A percentile compares a stretch with the other conserved stretches of the same genome.
Evolutionary conservation across 768 basidiomycete species (phyloP).

Genomic region (Naganishia randhawae): DNA sequence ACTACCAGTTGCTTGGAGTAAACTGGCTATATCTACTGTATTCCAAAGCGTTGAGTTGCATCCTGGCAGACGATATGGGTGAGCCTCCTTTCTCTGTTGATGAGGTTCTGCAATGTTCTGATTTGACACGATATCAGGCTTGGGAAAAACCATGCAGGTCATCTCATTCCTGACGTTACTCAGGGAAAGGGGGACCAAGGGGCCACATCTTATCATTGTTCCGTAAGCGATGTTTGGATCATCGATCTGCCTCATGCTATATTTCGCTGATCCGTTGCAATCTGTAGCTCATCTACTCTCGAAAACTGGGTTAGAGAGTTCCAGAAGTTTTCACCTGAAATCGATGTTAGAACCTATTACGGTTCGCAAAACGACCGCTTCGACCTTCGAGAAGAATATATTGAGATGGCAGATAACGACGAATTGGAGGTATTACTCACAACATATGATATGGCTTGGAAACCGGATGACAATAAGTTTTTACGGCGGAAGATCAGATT

Average conservation of each 20-base stretch:
- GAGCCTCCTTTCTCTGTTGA: constrained; percentile 22
- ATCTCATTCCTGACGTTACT: constrained; percentile 92
- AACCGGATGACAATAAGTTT: constrained; percentile 82
- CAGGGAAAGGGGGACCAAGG: constrained; percentile 69
- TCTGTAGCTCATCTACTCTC: constrained; percentile 77
- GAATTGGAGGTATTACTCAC: constrained; percentile 89
- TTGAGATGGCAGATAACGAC: constrained; percentile 60
- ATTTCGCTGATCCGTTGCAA: constrained; percentile 17
- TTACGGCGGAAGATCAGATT: constrained; percentile 77
- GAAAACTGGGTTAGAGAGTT: constrained; percentile 99
- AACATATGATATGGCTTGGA: constrained; percentile 90
- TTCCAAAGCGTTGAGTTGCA: constrained; percentile 75
- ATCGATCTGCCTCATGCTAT: background rate
- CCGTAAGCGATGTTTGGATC: constrained; percentile 63
- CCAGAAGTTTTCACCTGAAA: constrained; percentile 76
- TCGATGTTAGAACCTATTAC: constrained; percentile 87
- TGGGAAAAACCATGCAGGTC: constrained; percentile 98
- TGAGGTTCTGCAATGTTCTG: background rate
- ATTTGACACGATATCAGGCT: constrained; percentile 58
- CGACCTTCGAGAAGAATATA: constrained; percentile 66
- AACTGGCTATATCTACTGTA: constrained; percentile 94
- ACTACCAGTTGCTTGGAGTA: constrained; percentile 93
- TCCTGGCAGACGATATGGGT: constrained; percentile 99
- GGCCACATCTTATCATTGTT: constrained; percentile 89
- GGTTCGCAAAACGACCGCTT: constrained; percentile 83